Evolutionary conservation across 1,284 basidiomycete genomes (phyloP), one percentile per base, ranked within the genome.

Genomic region (Puccinia coronata): DNA sequence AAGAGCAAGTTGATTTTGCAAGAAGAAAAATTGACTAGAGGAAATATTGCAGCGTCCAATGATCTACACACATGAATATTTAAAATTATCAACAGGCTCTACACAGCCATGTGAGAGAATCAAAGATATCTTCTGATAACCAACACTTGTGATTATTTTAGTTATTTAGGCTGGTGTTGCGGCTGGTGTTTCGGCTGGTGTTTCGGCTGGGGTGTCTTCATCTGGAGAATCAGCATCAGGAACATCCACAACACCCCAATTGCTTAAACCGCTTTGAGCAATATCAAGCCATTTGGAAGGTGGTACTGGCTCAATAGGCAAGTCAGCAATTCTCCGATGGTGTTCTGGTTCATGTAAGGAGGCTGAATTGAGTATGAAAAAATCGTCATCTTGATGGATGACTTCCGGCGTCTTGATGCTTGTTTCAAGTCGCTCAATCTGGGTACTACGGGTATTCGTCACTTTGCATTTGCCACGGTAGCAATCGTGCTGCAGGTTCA

Each of bases 401-500:
- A 67, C 63, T 67, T 67, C 63, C 2, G 63, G 63, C 2, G 36
- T 67, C n/a, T 43, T 67, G 8, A 67, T 39, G 0, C 34, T 67
- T 67, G 63, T 67, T 2, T 67, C 18, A 9, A 67, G 34, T 20
- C 63, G 14, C 34, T 67, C 36, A 9, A 67, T 67, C 28, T 20
- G 6, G 34, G 63, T 67, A n/a, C 34, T 67, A 8, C 63, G 18
- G 0, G 63, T 67, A 1, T 67, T 67, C 2, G 1, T 39, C 4
- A 67, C 63, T 67, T 41, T 16, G n/a, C 63, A 67, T 12, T 41
- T 41, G 1, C n/a, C 63, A 20, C 11, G 16, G 34, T 41, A 36
- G 23, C 34, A 67, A 39, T 67, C 28, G 23, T 67, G 63, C n/a
- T 67, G 63, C 23, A 67, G 36, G 4, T 67, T 67, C 34, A 67